Percentiles rank a stretch among this genome's conserved stretches.
phyloP scores from a whole-genome alignment of 164 flowering plant genomes.

The Magnolia kwangsiensis region DNA sequence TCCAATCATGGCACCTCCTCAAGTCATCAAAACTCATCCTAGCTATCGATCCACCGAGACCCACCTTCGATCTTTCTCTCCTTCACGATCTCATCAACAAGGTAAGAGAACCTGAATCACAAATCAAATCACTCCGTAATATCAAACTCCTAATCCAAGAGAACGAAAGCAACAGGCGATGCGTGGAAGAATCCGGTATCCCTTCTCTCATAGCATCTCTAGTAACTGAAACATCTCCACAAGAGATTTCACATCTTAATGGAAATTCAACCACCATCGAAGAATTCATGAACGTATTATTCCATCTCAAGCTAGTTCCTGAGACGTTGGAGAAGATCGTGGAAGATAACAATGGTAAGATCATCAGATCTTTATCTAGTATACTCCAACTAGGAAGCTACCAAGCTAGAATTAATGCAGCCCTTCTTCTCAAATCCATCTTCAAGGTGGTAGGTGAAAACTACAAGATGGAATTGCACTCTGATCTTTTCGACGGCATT shows the following conservation, averaged over 20 bases:
- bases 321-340: slow-evolving; percentile 11
- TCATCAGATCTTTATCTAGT: slow-evolving; percentile 26
- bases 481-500: slow-evolving; percentile 38
- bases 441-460: slow-evolving; percentile 42
- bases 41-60: slow-evolving; percentile 28
- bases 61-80: slow-evolving; percentile 19
- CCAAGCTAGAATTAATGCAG: slow-evolving; percentile 49
- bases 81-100: slow-evolving; percentile 34
- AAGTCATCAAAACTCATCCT: slow-evolving; percentile 12
- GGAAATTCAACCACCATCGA: slow-evolving; percentile 2
- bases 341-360: slow-evolving; percentile 7
- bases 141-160: slow-evolving; percentile 45
- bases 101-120: slow-evolving; percentile 26
- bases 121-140: slow-evolving; percentile 27
- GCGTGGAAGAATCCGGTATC: slow-evolving; percentile 44
- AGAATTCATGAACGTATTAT: slow-evolving; percentile 16
- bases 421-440: slow-evolving; percentile 41
- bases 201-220: slow-evolving; percentile 42
- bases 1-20: slow-evolving; percentile 58
- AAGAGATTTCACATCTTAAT: not conserved
- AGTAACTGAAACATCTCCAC: slow-evolving; percentile 15
- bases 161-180: slow-evolving; percentile 33
- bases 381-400: slow-evolving; percentile 41
- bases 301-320: slow-evolving; percentile 15
- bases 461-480: slow-evolving; percentile 21